Base-by-base conservation (phyloP, 2,329 filamentous ascomycete genomes). In the Rutstroemia sp. region DNA sequence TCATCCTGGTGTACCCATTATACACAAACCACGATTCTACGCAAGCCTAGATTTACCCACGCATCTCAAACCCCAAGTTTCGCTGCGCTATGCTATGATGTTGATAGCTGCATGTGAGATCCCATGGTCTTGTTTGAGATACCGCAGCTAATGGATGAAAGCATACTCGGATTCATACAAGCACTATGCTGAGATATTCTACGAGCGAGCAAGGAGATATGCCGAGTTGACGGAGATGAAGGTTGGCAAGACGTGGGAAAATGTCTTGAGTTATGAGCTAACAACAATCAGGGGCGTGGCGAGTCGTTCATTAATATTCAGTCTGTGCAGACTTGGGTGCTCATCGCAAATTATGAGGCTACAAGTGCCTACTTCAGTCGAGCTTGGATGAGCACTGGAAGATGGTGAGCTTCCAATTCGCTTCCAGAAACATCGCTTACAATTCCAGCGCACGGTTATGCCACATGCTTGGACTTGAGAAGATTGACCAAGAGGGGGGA, bases 81-180 rank as follows among this genome's bases (percentile, higher is more conserved):
- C 83, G 65, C 73, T 96, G 44, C 82, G 92, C 65, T 96, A 96
- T 70, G 86, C 85, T 23, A 89, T 96, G 69, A 96, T 91, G 90
- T 81, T 85, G n/a, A 75, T 89, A 64, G 89, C 89, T 8, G 83
- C 90, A 5, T 80, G 53, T 55, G 50, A 23, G 53, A 50, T 42
- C 12, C 17, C n/a, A 7, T 39, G 37, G 6, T 8, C 23, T 21
- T 19, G 19, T 27, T 44, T 19, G 8, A 10, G 14, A n/a, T 23
- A 42, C 12, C 2, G 2, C 30, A 37, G 23, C 53, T 55, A 25
- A 55, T 38, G n/a, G 9, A 14, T 14, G 17, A 7, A 17, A 55
- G 53, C 82, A 14, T 76, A 85, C 1, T 82, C 85, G 34, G 79
- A 88, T 42, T 89, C 89, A 66, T 95, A 95, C 66, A 76, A 79